These are phyloP conservation scores for Suhomyces ambrosiae DNA, from an alignment of 1,139 yeast genomes.

Conservation along the genomic window DNA sequence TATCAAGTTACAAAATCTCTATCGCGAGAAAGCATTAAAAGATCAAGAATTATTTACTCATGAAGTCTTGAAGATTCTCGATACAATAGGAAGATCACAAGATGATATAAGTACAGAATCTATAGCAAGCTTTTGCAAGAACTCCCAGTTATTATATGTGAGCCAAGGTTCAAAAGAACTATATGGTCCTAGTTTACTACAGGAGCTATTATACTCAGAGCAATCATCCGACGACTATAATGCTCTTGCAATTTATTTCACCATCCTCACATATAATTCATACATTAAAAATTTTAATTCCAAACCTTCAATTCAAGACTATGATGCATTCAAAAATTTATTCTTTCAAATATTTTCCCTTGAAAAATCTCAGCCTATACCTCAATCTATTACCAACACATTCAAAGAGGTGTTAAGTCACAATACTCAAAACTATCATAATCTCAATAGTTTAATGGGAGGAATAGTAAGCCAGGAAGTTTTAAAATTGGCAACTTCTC, in stretches of 20 bases:
- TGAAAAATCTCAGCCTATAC: conserved; percentile 11
- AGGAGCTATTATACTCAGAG: conserved; percentile 20
- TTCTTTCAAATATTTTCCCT: conserved; percentile 18
- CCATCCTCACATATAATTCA: conserved; percentile 34
- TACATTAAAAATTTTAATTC: conserved; percentile 21
- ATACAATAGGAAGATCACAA: conserved; percentile 23
- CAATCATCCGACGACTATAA: conserved; percentile 23
- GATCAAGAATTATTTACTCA: conserved; percentile 50
- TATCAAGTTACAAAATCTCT: conserved; percentile 58
- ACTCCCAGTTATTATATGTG: conserved; percentile 43
- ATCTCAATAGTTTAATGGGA: conserved; percentile 53
- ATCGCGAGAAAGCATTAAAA: conserved; percentile 53
- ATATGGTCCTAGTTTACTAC: conserved; percentile 18
- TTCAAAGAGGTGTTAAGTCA: conserved; percentile 36
- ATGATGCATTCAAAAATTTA: conserved; percentile 21
- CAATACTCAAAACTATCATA: conserved; percentile 35
- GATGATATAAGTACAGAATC: conserved; percentile 38
- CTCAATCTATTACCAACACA: conserved; percentile 19
- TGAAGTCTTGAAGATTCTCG: conserved; percentile 32
- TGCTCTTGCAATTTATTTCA: conserved; percentile 37
- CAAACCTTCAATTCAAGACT: conserved; percentile 25
- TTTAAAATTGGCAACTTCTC: conserved; percentile 57
- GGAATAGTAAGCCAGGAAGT: conserved; percentile 81
- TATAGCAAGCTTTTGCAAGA: conserved; percentile 60
- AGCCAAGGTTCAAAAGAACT: conserved; percentile 36